Conservation (phyloP, 331 rosid genomes). For the Pyrus hybrid region DNA sequence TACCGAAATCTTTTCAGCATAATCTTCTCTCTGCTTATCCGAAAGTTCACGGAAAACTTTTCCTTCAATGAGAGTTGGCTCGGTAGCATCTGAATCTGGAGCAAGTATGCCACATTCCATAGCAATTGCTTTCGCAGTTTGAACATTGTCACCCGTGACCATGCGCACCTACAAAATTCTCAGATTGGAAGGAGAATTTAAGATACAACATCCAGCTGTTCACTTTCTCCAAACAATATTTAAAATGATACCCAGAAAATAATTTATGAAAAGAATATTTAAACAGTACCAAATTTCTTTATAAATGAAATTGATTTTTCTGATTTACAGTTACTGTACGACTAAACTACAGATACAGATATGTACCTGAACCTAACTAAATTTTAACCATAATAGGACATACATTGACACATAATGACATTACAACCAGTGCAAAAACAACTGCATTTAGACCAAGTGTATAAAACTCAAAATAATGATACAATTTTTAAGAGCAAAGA, state of each 20-base stretch:
- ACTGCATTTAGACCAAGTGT: neutral
- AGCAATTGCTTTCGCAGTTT: constrained; percentile 92
- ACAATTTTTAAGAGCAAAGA: neutral
- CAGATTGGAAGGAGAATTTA: neutral
- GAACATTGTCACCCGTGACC: constrained; percentile 93
- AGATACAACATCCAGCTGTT: neutral
- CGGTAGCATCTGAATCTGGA: constrained; percentile 42
- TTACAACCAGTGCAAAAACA: neutral
- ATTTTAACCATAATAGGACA: too few relatives aligned
- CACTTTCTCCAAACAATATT: neutral
- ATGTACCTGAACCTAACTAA: neutral
- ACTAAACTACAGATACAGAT: neutral
- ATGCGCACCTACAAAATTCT: constrained; percentile 51
- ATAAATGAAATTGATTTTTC: neutral
- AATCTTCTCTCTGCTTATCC: constrained; percentile 39
- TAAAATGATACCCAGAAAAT: neutral
- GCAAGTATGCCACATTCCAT: constrained; percentile 82
- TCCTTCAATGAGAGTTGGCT: constrained; percentile 72
- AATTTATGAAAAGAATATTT: neutral
- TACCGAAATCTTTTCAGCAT: constrained; percentile 66
- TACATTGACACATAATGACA: neutral
- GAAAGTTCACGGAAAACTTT: constrained; percentile 55
- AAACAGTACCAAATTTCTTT: neutral
- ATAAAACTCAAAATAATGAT: neutral
- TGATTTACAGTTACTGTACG: too few relatives aligned